phyloP scores from a whole-genome alignment of 2,329 filamentous ascomycete species.

The Didymella lethalis region DNA sequence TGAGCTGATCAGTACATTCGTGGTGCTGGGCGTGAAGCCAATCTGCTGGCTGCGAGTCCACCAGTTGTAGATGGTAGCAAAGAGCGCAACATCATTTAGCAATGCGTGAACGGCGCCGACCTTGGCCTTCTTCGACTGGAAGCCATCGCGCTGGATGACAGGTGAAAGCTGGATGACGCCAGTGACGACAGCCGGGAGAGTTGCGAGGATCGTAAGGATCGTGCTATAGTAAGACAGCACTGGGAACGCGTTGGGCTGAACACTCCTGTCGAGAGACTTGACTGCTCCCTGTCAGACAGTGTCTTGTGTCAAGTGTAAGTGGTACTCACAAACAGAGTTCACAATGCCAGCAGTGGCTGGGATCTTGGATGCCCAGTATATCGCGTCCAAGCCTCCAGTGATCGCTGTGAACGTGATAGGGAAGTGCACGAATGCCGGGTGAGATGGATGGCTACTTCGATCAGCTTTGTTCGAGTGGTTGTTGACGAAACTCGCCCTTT shows the following conservation, averaged over 20 bases:
- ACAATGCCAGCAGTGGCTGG: slow-evolving; percentile 46
- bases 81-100: slow-evolving; percentile 53
- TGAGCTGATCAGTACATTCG: slow-evolving; percentile 51
- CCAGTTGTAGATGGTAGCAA: slow-evolving; percentile 54
- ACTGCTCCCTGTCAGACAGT: slow-evolving; percentile 23
- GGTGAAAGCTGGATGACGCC: slow-evolving; percentile 51
- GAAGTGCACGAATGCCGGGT: slow-evolving; percentile 56
- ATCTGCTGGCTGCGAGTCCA: slow-evolving; percentile 48
- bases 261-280: slow-evolving; percentile 39
- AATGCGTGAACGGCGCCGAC: slow-evolving; percentile 53
- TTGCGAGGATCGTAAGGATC: slow-evolving; percentile 49
- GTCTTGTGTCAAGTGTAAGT: not conserved
- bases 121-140: slow-evolving; percentile 54
- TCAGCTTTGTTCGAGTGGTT: not conserved
- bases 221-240: slow-evolving; percentile 56
- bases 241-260: slow-evolving; percentile 46
- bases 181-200: slow-evolving; percentile 43
- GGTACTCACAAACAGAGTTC: slow-evolving; percentile 34
- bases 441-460: slow-evolving; percentile 51
- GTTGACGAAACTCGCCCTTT: slow-evolving; percentile 6
- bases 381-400: slow-evolving; percentile 53
- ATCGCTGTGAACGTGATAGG: slow-evolving; percentile 57
- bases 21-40: slow-evolving; percentile 47
- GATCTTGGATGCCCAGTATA: slow-evolving; percentile 46
- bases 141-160: slow-evolving; percentile 54